Percentiles rank a stretch among this genome's conserved stretches.
Conservation (phyloP, 108 stramenopile genomes). For the Skeletonema menzelii region DNA sequence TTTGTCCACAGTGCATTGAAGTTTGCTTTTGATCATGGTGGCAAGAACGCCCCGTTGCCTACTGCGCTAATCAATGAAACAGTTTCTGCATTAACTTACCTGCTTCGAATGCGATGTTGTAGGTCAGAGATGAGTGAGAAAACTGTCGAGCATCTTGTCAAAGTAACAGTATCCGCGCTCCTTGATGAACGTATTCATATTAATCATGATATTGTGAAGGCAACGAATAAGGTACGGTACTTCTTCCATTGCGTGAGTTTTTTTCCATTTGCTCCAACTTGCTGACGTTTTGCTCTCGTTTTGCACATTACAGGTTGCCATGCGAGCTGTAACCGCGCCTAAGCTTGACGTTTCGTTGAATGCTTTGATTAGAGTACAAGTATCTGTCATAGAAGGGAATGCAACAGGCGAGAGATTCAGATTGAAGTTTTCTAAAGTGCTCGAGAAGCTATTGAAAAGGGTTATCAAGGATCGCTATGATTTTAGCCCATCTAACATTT, state of each 20-base stretch:
- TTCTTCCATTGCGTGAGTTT: background rate
- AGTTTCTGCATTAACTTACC: conserved; percentile 57
- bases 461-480: conserved; percentile 74
- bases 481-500: conserved; percentile 26
- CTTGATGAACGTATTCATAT: conserved; percentile 66
- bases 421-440: conserved; percentile 63
- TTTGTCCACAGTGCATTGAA: conserved; percentile 44
- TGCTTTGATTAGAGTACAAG: conserved; percentile 69
- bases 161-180: conserved; percentile 57
- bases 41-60: conserved; percentile 50
- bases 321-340: conserved; percentile 61
- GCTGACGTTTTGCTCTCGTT: background rate
- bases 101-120: conserved; percentile 53
- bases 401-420: conserved; percentile 11
- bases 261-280: background rate
- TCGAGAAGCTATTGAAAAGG: conserved; percentile 63
- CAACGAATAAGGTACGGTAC: conserved; percentile 70
- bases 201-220: conserved; percentile 46
- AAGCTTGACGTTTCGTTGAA: conserved; percentile 45
- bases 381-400: conserved; percentile 25
- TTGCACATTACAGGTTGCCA: conserved; percentile 47
- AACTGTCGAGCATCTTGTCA: conserved; percentile 53
- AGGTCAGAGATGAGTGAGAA: conserved; percentile 46
- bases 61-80: conserved; percentile 63
- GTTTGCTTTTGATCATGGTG: conserved; percentile 60